These are phyloP conservation scores for Lipomyces orientalis DNA, from an alignment of 805 yeast species.

Conservation along the genomic window DNA sequence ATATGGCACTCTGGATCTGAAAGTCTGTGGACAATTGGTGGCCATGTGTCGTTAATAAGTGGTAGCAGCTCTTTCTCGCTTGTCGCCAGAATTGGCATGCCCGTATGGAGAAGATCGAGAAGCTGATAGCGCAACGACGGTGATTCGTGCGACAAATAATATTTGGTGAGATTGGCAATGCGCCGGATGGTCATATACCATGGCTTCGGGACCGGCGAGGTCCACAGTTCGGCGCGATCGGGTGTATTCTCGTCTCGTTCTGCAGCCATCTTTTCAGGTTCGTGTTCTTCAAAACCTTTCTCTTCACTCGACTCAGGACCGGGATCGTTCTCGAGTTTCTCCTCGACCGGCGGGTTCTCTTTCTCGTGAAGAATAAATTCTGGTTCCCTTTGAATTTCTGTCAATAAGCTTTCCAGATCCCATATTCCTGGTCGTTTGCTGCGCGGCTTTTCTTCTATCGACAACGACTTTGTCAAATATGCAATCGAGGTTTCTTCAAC, in stretches of 20 bases:
- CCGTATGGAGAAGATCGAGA: constrained; percentile 53
- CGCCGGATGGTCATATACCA: constrained; percentile 65
- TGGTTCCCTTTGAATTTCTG: constrained; percentile 39
- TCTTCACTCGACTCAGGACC: constrained; percentile 3
- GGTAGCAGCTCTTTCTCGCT: constrained; percentile 55
- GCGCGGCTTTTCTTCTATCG: constrained; percentile 22
- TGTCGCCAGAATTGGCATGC: constrained; percentile 62
- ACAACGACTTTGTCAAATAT: constrained; percentile 8
- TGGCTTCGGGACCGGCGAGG: constrained; percentile 65
- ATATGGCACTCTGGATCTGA: constrained; percentile 45
- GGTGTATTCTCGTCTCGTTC: constrained; percentile 39
- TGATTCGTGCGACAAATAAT: constrained; percentile 71
- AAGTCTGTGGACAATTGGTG: constrained; percentile 46
- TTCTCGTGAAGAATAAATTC: constrained; percentile 41
- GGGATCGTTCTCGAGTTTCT: constrained; percentile 2
- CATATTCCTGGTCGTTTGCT: constrained; percentile 30
- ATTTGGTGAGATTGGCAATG: constrained; percentile 71
- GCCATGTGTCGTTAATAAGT: constrained; percentile 60
- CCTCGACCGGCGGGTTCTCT: constrained; percentile 15
- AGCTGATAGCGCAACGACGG: constrained; percentile 61
- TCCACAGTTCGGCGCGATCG: constrained; percentile 58
- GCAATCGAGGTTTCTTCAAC: constrained; percentile 46
- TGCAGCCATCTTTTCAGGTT: constrained; percentile 46
- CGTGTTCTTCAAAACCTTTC: constrained; percentile 40
- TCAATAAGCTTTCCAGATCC: constrained; percentile 37